Conservation (phyloP, 2,329 filamentous ascomycete species). For the Sporothrix sp. region DNA sequence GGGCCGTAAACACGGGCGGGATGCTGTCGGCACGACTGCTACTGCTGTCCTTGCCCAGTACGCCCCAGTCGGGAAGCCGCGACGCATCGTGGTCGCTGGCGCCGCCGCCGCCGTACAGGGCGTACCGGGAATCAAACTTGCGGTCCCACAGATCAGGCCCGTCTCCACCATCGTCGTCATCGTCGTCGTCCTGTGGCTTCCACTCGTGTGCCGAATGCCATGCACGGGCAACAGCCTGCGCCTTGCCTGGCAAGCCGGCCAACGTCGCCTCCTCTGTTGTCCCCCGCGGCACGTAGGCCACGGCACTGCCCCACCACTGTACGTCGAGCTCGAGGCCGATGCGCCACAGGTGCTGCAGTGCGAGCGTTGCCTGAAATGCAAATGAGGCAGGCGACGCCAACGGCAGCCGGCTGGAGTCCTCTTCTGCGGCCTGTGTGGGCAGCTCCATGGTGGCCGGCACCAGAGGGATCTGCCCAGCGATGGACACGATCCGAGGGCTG, state of each 20-base stretch:
- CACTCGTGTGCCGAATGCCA: conserved; percentile 40
- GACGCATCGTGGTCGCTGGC: neutral
- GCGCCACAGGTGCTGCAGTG: conserved; percentile 83
- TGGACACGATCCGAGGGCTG: conserved; percentile 40
- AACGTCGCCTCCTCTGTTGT: conserved; percentile 20
- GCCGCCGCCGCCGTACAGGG: conserved; percentile 26
- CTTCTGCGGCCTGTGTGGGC: conserved; percentile 21
- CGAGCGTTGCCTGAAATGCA: conserved; percentile 53
- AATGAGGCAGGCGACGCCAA: conserved; percentile 21
- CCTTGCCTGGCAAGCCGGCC: conserved; percentile 23
- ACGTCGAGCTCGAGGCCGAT: conserved; percentile 65
- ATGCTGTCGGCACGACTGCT: conserved; percentile 21
- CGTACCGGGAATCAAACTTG: conserved; percentile 46
- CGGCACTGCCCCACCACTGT: conserved; percentile 62
- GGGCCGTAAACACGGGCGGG: conserved; percentile 63
- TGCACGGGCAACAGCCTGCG: conserved; percentile 33
- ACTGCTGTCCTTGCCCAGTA: conserved; percentile 25
- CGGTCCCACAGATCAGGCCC: conserved; percentile 60
- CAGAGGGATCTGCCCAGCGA: conserved; percentile 89
- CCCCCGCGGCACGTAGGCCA: conserved; percentile 57
- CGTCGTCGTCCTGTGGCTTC: conserved; percentile 40
- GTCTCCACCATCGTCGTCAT: conserved; percentile 37
- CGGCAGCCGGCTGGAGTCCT: neutral
- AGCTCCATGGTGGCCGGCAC: conserved; percentile 69
- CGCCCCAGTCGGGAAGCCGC: conserved; percentile 42